These are phyloP conservation scores for Modicella reniformis DNA, from an alignment of 371 early-diverging fungal genomes.

Conservation along the genomic window DNA sequence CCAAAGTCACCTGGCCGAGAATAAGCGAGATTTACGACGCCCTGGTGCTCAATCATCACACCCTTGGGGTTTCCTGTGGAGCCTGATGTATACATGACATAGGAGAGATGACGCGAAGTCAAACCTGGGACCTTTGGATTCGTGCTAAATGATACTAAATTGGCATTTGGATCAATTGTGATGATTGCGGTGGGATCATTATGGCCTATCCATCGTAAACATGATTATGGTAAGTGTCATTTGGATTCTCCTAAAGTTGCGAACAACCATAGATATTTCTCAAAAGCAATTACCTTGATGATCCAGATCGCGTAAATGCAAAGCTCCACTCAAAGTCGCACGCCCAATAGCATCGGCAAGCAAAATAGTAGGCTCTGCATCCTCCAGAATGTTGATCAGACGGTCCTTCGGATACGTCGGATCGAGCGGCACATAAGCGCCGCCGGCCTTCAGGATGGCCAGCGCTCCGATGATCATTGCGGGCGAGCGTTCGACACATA, in stretches of 20 bases:
- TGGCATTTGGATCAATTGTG: conserved; percentile 4
- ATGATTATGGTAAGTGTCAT: too few species aligned
- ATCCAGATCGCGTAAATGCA: too few species aligned
- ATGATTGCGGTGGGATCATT: background rate
- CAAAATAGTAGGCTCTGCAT: background rate
- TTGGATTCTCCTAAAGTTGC: too few species aligned
- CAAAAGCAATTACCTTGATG: too few species aligned
- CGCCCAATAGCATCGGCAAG: background rate
- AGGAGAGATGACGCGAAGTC: conserved; percentile 3
- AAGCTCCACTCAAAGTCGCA: background rate
- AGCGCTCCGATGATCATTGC: conserved; percentile 12
- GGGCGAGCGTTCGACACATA: conserved; percentile 21
- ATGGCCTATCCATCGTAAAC: too few species aligned
- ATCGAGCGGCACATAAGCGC: conserved; percentile 35
- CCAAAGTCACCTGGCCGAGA: background rate
- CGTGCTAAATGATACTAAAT: background rate
- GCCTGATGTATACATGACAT: conserved; percentile 23
- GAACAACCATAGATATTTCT: too few species aligned
- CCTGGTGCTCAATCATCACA: conserved; percentile 24
- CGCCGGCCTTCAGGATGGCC: conserved; percentile 29
- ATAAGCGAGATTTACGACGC: background rate
- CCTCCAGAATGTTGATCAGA: background rate
- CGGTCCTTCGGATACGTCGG: conserved; percentile 4
- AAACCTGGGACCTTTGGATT: conserved; percentile 8
- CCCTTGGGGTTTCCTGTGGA: conserved; percentile 24